Base-by-base conservation (phyloP, 2,329 filamentous ascomycete species). In the Neopestalotiopsis rosae region DNA sequence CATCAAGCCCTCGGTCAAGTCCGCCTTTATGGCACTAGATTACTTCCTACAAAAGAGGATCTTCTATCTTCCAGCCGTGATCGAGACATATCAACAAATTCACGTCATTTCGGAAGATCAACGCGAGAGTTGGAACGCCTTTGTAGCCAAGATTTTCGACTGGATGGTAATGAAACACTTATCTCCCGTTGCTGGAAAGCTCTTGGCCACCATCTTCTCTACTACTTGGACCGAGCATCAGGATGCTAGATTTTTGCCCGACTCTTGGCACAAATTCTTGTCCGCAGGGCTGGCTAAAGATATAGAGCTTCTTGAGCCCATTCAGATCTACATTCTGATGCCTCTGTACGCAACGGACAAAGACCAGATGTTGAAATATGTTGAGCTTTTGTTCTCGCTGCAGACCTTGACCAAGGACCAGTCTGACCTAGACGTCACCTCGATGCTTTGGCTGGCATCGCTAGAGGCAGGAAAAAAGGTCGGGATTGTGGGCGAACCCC, bases 381-480 rank as follows among this genome's bases (percentile, higher is more conserved):
- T 94, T n/a, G 80, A 85, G 61, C 81, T 83, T 24, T 82, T 92
- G 68, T 90, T 86, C n/a, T 80, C 84, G 14, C 77, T 85, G 5
- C 83, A 82, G 66, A 79, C 84, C n/a, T 77, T 86, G 13, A 83
- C 79, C 67, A 84, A 80, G 70, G 80, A 80, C 59, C 81, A 77
- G 42, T 79, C 82, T 66, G 82, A 84, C 24, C 78, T 88, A 32
- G 84, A 89, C 66, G 80, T 84, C 14, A 84, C 88, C 65, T 86
- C 88, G 0, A 82, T 90, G 58, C 79, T 94, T 10, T 88, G 90
- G 71, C 84, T 94, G 57, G 86, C 90, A 59, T 87, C 90, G n/a
- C 82, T 94, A 58, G 90, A 93, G 71, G 86, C 90, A 17, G 92
- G 90, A 14, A 94, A 93, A 79, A 92, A 91, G 75, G 82, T 87